These are phyloP conservation scores for Arabidopsis hybrid DNA, from an alignment of 441 rosid species.

Conservation along the genomic window DNA sequence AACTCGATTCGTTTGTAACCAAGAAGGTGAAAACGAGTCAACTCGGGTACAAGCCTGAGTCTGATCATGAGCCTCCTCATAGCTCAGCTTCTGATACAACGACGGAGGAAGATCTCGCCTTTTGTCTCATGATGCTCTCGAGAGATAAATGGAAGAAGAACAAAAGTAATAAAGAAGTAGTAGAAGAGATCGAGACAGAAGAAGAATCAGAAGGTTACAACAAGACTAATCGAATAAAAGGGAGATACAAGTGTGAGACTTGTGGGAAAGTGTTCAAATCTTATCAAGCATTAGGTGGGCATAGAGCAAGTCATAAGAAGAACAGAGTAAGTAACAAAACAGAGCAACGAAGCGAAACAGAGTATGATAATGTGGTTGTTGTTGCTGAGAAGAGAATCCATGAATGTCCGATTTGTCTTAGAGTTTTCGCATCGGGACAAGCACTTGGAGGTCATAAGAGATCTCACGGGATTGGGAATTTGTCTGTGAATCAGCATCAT, in stretches of 20 bases:
- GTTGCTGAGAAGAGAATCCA: slow-evolving; percentile 60
- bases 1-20: slow-evolving; percentile 31
- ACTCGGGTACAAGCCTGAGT: slow-evolving; percentile 50
- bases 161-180: slow-evolving; percentile 14
- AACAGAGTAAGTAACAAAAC: slow-evolving; percentile 47
- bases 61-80: slow-evolving; percentile 55
- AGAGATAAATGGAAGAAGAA: slow-evolving; percentile 58
- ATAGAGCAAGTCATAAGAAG: slow-evolving; percentile 77
- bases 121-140: slow-evolving; percentile 75
- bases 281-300: slow-evolving; percentile 83
- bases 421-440: slow-evolving; percentile 92
- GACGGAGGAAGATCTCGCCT: slow-evolving; percentile 76
- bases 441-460: slow-evolving; percentile 98
- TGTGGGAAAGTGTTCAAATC: slow-evolving; percentile 69
- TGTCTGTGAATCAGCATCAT: slow-evolving; percentile 30
- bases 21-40: slow-evolving; percentile 53
- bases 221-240: slow-evolving; percentile 49
- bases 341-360: slow-evolving; percentile 35
- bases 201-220: slow-evolving; percentile 42
- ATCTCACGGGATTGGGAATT: slow-evolving; percentile 70
- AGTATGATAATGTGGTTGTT: slow-evolving; percentile 44
- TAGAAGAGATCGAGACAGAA: slow-evolving; percentile 35
- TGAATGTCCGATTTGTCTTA: slow-evolving; percentile 79
- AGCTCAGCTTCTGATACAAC: slow-evolving; percentile 73
- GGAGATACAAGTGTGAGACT: slow-evolving; percentile 66